These are phyloP conservation scores for Buddleja alternifolia DNA, from an alignment of 257 asterid genomes.

Conservation along the genomic window DNA sequence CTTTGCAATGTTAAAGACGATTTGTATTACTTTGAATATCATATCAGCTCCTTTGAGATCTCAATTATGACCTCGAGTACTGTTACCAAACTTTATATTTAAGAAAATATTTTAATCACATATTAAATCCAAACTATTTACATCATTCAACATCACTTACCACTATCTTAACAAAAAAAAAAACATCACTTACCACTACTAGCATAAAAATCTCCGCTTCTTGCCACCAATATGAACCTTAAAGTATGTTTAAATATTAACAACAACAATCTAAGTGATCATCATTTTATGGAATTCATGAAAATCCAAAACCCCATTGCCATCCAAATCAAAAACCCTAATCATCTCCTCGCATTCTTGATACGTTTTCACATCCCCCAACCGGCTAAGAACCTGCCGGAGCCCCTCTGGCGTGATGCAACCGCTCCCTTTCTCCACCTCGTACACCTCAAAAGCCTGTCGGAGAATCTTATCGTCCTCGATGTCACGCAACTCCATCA, in stretches of 20 bases:
- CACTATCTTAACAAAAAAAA: too few species aligned
- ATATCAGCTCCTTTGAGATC: too few species aligned
- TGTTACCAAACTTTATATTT: too few species aligned
- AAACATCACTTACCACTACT: too few species aligned
- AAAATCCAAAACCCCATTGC: slow-evolving; percentile 48
- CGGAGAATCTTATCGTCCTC: slow-evolving; percentile 30
- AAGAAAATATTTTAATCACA: too few species aligned
- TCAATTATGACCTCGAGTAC: too few species aligned
- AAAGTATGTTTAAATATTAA: not conserved
- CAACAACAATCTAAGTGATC: slow-evolving; percentile 23
- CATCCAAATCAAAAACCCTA: slow-evolving; percentile 49
- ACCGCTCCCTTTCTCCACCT: slow-evolving; percentile 41
- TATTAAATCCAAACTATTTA: too few species aligned
- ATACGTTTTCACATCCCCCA: slow-evolving; percentile 39
- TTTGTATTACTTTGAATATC: too few species aligned
- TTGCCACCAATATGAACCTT: not conserved
- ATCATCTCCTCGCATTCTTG: slow-evolving; percentile 47
- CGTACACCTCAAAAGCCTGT: slow-evolving; percentile 48
- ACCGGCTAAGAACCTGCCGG: slow-evolving; percentile 36
- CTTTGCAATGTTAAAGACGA: too few species aligned
- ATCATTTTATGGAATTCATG: slow-evolving; percentile 47
- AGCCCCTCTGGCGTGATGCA: slow-evolving; percentile 49
- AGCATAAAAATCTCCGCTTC: not conserved
- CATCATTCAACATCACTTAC: too few species aligned
- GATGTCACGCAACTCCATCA: slow-evolving; percentile 33